A percentile compares a stretch with the other conserved stretches of the same genome.
phyloP scores from a whole-genome alignment of 768 basidiomycete genomes.

The Serpula lacrymans region DNA sequence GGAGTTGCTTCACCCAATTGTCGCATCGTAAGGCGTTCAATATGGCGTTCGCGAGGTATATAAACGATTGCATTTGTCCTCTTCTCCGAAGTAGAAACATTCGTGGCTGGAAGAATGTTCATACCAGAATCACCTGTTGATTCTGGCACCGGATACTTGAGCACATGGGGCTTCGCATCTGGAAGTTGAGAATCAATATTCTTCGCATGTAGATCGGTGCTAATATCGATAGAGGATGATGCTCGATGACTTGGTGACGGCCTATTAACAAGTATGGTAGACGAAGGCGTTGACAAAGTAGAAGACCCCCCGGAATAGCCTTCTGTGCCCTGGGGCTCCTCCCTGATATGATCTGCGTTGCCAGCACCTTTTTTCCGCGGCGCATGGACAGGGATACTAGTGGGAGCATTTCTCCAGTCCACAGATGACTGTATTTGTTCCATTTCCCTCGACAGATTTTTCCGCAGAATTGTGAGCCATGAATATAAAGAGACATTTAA shows the following conservation, averaged over 20 bases:
- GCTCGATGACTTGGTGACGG: no score
- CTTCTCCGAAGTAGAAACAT: slow-evolving; percentile 10
- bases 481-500: slow-evolving; percentile 80
- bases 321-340: slow-evolving; percentile 7
- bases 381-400: slow-evolving; percentile 22
- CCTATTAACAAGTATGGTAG: no score
- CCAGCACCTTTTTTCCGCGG: slow-evolving; percentile 38
- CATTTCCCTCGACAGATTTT: slow-evolving; percentile 73
- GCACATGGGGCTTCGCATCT: no score
- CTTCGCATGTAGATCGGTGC: no score
- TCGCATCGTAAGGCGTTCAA: slow-evolving; percentile 79
- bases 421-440: slow-evolving; percentile 63
- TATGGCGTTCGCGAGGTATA: slow-evolving; percentile 54
- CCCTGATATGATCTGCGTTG: slow-evolving; percentile 21
- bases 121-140: no score
- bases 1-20: slow-evolving; percentile 89
- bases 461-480: slow-evolving; percentile 76
- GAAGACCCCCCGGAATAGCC: not conserved
- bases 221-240: no score
- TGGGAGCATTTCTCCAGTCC: slow-evolving; percentile 45
- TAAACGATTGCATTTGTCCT: slow-evolving; percentile 40
- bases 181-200: no score
- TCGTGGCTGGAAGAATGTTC: slow-evolving; percentile 4
- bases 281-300: no score
- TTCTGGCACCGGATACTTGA: no score